phyloP scores from a whole-genome alignment of 257 asterid genomes.

The Plantago elongata region DNA sequence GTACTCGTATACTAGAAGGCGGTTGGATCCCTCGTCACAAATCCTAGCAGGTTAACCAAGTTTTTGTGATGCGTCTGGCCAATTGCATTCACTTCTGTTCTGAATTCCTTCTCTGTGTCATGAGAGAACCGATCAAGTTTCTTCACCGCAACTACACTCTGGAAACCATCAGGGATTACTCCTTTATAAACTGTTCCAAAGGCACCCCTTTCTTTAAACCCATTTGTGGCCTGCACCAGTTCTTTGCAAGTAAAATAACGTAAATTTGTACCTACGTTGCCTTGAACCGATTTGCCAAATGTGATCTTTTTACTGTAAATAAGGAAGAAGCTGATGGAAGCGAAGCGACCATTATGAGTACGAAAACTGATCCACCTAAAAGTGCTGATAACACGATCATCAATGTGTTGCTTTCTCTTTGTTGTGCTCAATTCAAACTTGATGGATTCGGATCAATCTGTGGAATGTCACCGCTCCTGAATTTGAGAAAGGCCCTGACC shows the following conservation, averaged over 20 bases:
- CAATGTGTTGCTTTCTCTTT: conserved; percentile 19
- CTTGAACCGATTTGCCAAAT: not conserved
- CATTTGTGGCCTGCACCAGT: conserved; percentile 36
- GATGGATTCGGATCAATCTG: not conserved
- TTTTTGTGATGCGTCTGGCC: conserved; percentile 67
- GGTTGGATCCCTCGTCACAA: conserved; percentile 43
- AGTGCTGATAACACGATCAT: conserved; percentile 36
- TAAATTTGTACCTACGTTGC: conserved; percentile 17
- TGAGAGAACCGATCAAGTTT: conserved; percentile 35
- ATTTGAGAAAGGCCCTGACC: conserved; percentile 43
- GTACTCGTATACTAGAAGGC: conserved; percentile 39
- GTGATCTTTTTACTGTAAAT: conserved; percentile 15
- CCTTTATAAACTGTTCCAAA: conserved; percentile 65
- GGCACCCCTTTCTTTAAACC: conserved; percentile 49
- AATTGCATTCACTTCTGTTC: conserved; percentile 44
- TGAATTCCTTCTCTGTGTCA: conserved; percentile 59
- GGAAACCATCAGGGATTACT: conserved; percentile 1
- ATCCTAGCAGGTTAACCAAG: conserved; percentile 47
- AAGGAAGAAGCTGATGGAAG: conserved; percentile 24
- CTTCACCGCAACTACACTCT: conserved; percentile 40
- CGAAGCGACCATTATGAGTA: conserved; percentile 26
- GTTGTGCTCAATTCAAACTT: not conserved
- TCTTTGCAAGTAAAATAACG: conserved; percentile 36
- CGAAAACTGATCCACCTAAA: conserved; percentile 38
- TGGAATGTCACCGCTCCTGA: conserved; percentile 25